Evolutionary conservation across 169 alveolate genomes (phyloP).

Genomic region (Cryptosporidium ubiquitum): DNA sequence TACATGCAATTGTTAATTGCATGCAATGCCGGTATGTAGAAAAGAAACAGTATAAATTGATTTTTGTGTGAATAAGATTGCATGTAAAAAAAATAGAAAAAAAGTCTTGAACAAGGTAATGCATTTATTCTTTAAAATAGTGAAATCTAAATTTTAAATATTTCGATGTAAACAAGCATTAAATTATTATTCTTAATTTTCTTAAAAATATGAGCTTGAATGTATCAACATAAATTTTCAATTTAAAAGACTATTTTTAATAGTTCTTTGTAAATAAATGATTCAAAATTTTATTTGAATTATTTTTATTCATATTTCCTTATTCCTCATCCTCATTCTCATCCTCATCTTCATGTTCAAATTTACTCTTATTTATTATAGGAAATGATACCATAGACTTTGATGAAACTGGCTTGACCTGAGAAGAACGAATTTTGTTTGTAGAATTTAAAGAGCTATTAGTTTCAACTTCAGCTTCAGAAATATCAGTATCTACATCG

Average conservation of each 20-base stretch:
- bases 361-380: neutral
- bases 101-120: neutral
- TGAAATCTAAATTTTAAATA: neutral
- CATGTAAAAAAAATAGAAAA: neutral
- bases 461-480: too few relatives aligned
- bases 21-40: neutral
- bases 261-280: neutral
- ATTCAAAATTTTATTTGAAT: neutral
- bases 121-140: neutral
- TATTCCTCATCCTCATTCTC: neutral
- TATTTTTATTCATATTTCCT: neutral
- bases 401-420: constrained; percentile 25
- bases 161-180: too few relatives aligned
- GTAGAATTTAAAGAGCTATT: neutral
- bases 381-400: constrained; percentile 33
- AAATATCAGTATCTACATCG: neutral
- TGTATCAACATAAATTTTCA: neutral
- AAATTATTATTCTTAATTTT: too few relatives aligned
- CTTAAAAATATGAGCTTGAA: neutral
- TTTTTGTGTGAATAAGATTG: neutral
- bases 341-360: neutral
- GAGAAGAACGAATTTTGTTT: neutral
- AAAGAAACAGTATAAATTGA: neutral
- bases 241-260: neutral
- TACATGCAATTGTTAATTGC: neutral